These are phyloP conservation scores for Apiospora kogelbergensis DNA, from an alignment of 2,329 filamentous ascomycete genomes.

Conservation along the genomic window DNA sequence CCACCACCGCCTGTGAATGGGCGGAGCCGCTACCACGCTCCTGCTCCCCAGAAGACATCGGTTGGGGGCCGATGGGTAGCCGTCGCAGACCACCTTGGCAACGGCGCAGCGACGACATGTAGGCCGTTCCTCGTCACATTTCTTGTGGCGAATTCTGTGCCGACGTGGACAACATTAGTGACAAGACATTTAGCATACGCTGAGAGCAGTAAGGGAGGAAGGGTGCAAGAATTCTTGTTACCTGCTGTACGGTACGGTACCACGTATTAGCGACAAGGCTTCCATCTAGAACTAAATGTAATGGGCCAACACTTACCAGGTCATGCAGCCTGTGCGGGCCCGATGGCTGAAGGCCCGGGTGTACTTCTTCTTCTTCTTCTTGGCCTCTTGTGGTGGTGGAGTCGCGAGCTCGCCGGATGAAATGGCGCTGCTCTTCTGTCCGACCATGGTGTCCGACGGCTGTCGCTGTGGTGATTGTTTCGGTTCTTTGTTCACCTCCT, in stretches of 20 bases:
- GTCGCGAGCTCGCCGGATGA: neutral
- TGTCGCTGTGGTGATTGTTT: too few relatives aligned
- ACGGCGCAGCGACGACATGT: conserved; percentile 2
- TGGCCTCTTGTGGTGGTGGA: neutral
- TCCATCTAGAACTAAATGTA: too few relatives aligned
- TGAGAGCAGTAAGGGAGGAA: neutral
- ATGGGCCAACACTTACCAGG: neutral
- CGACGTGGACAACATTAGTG: neutral
- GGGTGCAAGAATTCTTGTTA: neutral
- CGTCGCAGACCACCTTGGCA: neutral
- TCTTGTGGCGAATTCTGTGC: neutral
- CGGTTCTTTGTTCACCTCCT: neutral
- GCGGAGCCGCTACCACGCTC: neutral
- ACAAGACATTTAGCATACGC: too few relatives aligned
- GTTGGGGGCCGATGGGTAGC: neutral
- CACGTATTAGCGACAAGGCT: neutral
- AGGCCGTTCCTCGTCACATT: neutral
- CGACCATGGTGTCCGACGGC: neutral
- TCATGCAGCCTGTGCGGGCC: conserved; percentile 1
- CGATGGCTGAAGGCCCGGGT: neutral
- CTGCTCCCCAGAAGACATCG: neutral
- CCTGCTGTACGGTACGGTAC: conserved; percentile 2
- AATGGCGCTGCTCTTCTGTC: neutral
- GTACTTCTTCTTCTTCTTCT: conserved; percentile 7
- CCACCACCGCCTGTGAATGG: neutral